Base-by-base conservation (phyloP, 2,329 filamentous ascomycete genomes). In the Leptosphaerulina australis region DNA sequence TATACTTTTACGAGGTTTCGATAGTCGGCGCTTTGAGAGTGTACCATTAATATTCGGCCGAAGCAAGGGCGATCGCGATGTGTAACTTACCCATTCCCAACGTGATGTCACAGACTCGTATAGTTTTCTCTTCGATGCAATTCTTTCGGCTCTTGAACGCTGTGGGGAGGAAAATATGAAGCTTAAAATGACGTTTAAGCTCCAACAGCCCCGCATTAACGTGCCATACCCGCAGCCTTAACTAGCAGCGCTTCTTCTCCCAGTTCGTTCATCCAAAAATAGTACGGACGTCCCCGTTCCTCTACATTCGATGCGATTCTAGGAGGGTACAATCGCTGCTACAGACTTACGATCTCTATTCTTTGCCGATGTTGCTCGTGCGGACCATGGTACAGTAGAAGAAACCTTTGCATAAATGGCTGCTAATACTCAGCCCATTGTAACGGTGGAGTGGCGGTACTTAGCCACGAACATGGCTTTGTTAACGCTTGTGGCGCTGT, bases 1-100 rank as follows among this genome's bases (percentile, higher is more conserved):
- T 40, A 29, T 40, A 26, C 49, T 31, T 47, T 48, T 40, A 36
- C 40, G 44, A 50, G 40, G 10, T 50, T 56, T 50, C 47, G 44
- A 51, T 49, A 49, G 47, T 44, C 39, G 14, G 4, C 28, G 15
- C 7, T 30, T 4, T n/a, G 11, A 3, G 4, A 6, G 12, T 10
- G 30, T 14, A 33, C 18, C 14, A 10, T 12, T 14, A 18, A 33
- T 15, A 9, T 30, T 6, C 11, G 14, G 43, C 10, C n/a, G n/a
- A n/a, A 28, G 9, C 4, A 3, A 28, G 14, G 14, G 7, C 9
- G 21, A 43, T 43, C 33, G 45, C 21, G 26, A 26, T 26, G 33
- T n/a, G 21, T 10, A 10, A 7, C 7, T n/a, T 10, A 5, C 5
- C 4, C 9, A n/a, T 18, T 4, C 9, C 11, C 22, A 4, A 20